Percentiles rank a stretch among this genome's conserved stretches.
Conservation (phyloP, 768 basidiomycete species). For the Thelephora aurantiotincta region DNA sequence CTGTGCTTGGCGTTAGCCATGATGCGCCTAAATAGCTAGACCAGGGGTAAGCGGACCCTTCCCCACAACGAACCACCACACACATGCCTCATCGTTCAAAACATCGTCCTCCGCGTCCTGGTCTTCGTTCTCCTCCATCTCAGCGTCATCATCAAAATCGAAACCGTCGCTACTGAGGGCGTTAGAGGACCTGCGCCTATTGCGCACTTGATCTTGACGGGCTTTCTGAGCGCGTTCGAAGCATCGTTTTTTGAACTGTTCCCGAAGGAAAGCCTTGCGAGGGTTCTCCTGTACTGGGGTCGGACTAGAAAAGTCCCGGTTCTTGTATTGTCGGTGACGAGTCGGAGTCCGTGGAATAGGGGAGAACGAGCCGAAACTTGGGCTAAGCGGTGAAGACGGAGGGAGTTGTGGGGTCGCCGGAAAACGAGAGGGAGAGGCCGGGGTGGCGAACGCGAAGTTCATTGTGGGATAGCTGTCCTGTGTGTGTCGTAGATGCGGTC, state of each 20-base stretch:
- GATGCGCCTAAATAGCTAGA: conserved; percentile 53
- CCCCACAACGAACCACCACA: conserved; percentile 1
- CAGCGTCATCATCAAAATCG: conserved; percentile 24
- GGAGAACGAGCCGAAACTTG: neutral
- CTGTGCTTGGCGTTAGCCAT: conserved; percentile 39
- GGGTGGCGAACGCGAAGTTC: neutral
- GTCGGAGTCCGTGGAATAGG: neutral
- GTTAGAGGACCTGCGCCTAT: conserved; percentile 18
- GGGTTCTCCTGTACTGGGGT: conserved; percentile 11
- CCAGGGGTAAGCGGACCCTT: too few relatives aligned
- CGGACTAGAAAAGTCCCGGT: neutral
- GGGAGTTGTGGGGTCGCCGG: neutral
- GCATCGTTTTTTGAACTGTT: conserved; percentile 47
- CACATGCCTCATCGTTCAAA: conserved; percentile 48
- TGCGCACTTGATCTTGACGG: conserved; percentile 30
- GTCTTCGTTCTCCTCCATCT: conserved; percentile 37
- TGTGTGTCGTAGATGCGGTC: too few relatives aligned
- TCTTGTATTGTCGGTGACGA: neutral
- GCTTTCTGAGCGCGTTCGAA: conserved; percentile 46
- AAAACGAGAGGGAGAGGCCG: neutral
- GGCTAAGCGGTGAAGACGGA: neutral
- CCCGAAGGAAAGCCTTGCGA: conserved; percentile 40
- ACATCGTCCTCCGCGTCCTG: conserved; percentile 45
- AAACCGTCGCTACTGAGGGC: conserved; percentile 36
- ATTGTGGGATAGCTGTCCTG: too few relatives aligned